These are phyloP conservation scores for Neopestalotiopsis sp. DNA, from an alignment of 2,329 filamentous ascomycete species.

Conservation along the genomic window DNA sequence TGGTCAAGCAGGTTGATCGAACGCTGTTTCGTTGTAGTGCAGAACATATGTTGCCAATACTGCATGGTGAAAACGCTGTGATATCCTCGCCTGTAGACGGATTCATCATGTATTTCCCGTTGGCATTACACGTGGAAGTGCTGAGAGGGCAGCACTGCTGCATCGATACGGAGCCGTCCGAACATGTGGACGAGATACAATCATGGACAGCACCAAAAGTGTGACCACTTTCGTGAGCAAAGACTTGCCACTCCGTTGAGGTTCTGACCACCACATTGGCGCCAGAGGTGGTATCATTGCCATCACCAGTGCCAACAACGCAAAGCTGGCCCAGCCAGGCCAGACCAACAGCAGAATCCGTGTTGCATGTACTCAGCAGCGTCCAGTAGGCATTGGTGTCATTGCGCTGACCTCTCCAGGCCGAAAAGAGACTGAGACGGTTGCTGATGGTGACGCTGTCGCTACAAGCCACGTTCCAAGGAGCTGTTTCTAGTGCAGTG, in stretches of 20 bases:
- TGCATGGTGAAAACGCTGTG: conserved; percentile 83
- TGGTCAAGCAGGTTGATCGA: conserved; percentile 77
- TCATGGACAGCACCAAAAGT: conserved; percentile 97
- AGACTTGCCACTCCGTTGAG: conserved; percentile 88
- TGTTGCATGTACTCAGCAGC: conserved; percentile 80
- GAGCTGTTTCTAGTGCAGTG: conserved; percentile 66
- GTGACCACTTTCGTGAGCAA: conserved; percentile 92
- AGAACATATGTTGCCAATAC: conserved; percentile 91
- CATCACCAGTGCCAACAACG: conserved; percentile 56
- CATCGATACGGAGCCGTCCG: conserved; percentile 55
- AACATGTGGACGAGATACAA: conserved; percentile 74
- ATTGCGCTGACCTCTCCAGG: conserved; percentile 78
- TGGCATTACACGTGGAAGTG: conserved; percentile 71
- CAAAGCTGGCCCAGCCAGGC: conserved; percentile 94
- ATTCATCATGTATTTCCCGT: conserved; percentile 91
- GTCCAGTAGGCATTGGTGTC: conserved; percentile 96
- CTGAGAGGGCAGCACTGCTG: conserved; percentile 82
- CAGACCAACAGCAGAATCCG: conserved; percentile 83
- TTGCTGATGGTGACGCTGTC: conserved; percentile 68
- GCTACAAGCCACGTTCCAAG: conserved; percentile 84
- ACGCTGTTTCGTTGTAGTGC: conserved; percentile 80
- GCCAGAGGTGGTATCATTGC: conserved; percentile 76
- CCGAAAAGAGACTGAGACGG: conserved; percentile 85
- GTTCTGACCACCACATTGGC: conserved; percentile 91
- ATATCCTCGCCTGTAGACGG: conserved; percentile 79